Evolutionary conservation across 768 basidiomycete genomes (phyloP), one percentile per base, ranked within the genome.

Genomic region (Agrocybe praecox): DNA sequence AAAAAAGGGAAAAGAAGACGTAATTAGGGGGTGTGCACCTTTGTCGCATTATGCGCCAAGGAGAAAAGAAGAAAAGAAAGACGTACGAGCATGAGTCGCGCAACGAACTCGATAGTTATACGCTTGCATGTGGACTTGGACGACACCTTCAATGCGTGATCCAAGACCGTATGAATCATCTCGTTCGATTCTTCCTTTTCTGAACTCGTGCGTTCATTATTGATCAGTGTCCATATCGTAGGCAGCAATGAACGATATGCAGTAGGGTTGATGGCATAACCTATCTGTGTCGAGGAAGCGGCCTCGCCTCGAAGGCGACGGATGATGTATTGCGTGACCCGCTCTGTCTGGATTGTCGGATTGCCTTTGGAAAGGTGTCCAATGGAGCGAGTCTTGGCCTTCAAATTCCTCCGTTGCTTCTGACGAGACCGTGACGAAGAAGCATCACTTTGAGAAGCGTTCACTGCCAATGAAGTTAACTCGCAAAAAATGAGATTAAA

Each of bases 401-500:
- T 56, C 52, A n/a, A 15, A 5, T 14, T 40, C n/a, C 14, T 40
- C 36, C 36, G 36, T 40, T 62, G 60, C 46, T 58, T 56, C 51
- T 59, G 69, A 42, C 63, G 56, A 29, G 54, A 46, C 23, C 62
- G 65, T 14, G 63, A 52, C 14, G 58, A 55, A 9, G 26, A 9
- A 29, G 5, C 26, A 26, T 63, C 60, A 57, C 21, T 56, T 46
- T 68, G 61, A 29, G 70, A 68, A 5, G 72, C 69, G 56, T 88
- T 77, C 32, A 82, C 72, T 19, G 88, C 72, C 21, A 91, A 73
- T 2, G 91, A 89, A 6, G 79, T 80, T 10, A 95, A 77, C 68
- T 92, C 88, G 71, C 91, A 92, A 69, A 87, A 93, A 44, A 84
- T 81, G 52, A 94, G 74, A 65, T 89, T 92, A 52, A 94, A 78